Evolutionary conservation across 2,329 filamentous ascomycete species (phyloP), one percentile per base, ranked within the genome.

Genomic region (Aspergillus quadrilineatus): DNA sequence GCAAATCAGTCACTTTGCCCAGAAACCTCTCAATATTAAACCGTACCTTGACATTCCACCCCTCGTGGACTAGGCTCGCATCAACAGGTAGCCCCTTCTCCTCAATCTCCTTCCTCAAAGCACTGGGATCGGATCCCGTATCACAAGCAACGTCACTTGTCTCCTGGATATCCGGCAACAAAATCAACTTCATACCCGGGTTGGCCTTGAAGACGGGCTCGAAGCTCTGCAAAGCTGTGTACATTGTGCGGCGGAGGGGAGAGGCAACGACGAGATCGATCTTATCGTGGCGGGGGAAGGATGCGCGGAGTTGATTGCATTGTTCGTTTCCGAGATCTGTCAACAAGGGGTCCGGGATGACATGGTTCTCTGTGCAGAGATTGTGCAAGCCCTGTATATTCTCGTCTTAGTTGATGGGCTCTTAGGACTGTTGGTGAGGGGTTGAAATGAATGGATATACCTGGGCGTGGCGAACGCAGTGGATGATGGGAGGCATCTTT

Each of bases 111-210:
- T 76, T 76, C 29, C 74, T 72, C 30, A 95, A 75, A 50, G 78
- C 79, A 0, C 74, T 73, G 3, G 79, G 73, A 2, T 81, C 73
- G 36, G 82, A 86, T 2, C 92, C 92, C 1, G 84, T 87, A 69
- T 96, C 92, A 72, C 90, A 92, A 0, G 89, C 87, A 30, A 87
- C 77, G 51, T 86, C 81, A 4, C 85, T 88, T 0, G 90, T 86
- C 73, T 96, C 92, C 74, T 96, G 92, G 4, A 90, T 76, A 60
- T 89, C 85, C 0, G 90, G 90, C 10, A 94, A 76, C 1, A 87
- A 85, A 28, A 88, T 74, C 50, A 95, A 70, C 43, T 77, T 81
- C 54, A 81, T 69, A 3, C 77, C 75, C 12, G 71, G 72, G 53
- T 75, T 74, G 8, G 69, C 65, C 22, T 78, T 66, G 50, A 84